Evolutionary conservation across 2,329 filamentous ascomycete species (phyloP).

Genomic region (Exophiala sideris): DNA sequence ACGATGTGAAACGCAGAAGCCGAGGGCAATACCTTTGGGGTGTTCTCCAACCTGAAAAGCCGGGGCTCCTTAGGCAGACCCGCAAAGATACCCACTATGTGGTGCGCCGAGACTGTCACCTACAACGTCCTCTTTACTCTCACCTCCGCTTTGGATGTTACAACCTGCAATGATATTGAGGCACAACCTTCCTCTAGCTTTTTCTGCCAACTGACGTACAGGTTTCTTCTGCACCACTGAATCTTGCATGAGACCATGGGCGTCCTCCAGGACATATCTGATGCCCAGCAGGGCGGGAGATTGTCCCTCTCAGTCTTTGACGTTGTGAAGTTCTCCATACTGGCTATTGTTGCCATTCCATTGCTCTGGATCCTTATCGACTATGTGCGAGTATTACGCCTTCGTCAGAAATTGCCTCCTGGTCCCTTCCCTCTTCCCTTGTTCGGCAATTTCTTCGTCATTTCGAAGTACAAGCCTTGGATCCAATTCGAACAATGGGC

Average conservation of each 20-base stretch:
- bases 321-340: not conserved
- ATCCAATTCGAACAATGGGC: slow-evolving; percentile 55
- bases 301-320: not conserved
- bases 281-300: not conserved
- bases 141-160: too few relatives aligned
- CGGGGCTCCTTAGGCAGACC: too few relatives aligned
- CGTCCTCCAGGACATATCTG: slow-evolving; percentile 10
- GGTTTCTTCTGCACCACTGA: not conserved
- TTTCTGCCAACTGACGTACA: too few relatives aligned
- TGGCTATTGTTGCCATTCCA: slow-evolving; percentile 5
- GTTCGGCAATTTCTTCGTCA: slow-evolving; percentile 54
- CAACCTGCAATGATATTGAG: too few relatives aligned
- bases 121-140: too few relatives aligned
- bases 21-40: too few relatives aligned
- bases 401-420: slow-evolving; percentile 42
- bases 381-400: slow-evolving; percentile 29
- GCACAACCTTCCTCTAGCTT: too few relatives aligned
- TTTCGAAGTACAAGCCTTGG: slow-evolving; percentile 57
- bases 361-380: slow-evolving; percentile 22
- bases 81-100: too few relatives aligned
- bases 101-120: too few relatives aligned
- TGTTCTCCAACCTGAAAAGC: too few relatives aligned
- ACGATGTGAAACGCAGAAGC: too few relatives aligned
- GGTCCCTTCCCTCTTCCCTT: slow-evolving; percentile 55
- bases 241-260: slow-evolving; percentile 2